These are phyloP conservation scores for Heliamphora exappendiculata DNA, from an alignment of 148 eudicot species.

Conservation along the genomic window DNA sequence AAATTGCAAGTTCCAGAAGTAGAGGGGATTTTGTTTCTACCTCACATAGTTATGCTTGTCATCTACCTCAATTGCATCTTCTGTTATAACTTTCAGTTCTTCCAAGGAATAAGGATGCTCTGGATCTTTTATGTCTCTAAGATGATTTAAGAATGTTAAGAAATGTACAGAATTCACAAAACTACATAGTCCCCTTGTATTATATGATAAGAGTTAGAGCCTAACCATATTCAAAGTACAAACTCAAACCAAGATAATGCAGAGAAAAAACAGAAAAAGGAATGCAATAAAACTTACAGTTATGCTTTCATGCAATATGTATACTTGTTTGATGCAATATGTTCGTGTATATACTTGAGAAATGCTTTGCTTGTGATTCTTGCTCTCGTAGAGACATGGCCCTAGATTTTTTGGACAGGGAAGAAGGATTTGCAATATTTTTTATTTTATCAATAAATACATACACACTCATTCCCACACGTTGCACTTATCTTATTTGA, in stretches of 20 bases:
- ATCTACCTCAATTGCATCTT: conserved; percentile 88
- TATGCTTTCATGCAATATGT: neutral
- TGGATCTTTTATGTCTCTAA: conserved; percentile 97
- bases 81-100: conserved; percentile 87
- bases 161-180: conserved; percentile 10
- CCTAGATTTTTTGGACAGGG: neutral
- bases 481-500: no score
- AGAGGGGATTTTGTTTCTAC: conserved; percentile 23
- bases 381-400: neutral
- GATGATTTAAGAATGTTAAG: conserved; percentile 61
- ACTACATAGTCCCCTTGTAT: neutral
- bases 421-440: neutral
- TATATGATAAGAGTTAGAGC: neutral
- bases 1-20: neutral
- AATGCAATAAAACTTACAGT: neutral
- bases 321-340: no score
- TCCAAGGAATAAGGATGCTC: conserved; percentile 98
- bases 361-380: neutral
- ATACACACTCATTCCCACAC: no score
- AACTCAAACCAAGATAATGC: neutral
- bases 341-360: neutral
- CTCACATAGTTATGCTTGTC: conserved; percentile 58
- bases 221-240: neutral
- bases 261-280: neutral
- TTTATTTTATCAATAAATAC: no score